Base-by-base conservation (phyloP, 768 basidiomycete species). In the Kondoa subrosea region DNA sequence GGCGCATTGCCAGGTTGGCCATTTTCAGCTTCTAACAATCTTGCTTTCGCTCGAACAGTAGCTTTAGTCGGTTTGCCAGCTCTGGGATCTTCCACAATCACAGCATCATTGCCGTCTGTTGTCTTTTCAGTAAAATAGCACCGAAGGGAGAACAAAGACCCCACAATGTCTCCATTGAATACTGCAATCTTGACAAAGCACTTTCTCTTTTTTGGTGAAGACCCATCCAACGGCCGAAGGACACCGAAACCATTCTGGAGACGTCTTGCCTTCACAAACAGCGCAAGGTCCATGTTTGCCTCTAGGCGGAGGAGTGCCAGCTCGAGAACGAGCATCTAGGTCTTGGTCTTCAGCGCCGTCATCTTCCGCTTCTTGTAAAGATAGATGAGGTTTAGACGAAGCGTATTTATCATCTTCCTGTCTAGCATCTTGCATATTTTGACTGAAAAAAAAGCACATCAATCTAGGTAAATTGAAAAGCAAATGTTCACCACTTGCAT, bases 101-200 rank as follows among this genome's bases (percentile, higher is more conserved):
- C 33, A 26, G 26, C 34, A 15, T 64, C 50, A 61, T 66, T 69
- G 4, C 67, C 69, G 33, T 69, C 69, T 69, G 66, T 31, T 26
- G 21, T 15, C 64, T 21, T 3, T 4, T 31, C 32, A 64, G 21
- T 33, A 64, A 4, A 21, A 12, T 63, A 17, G 27, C 27, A 16
- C 8, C 14, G 4, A 34, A 12, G n/a, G 50, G 29, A 27, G 61
- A 26, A 21, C 21, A 2, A 26, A 40, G n/a, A n/a, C n/a, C 73
- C 65, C 50, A 73, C 74, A 75, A 32, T 73, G 73, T 62, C 74
- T 27, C 72, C 72, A 75, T 1, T 72, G 69, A 21, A 73, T 56
- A 0, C 72, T 70, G 60, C 74, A 75, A 2, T 30, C 34, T 32
- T 70, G 68, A 66, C 74, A 75, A 69, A 75, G 70, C 34, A 71